Evolutionary conservation across 108 stramenopile genomes (phyloP).

Genomic region (Skeletonema menzelii): DNA sequence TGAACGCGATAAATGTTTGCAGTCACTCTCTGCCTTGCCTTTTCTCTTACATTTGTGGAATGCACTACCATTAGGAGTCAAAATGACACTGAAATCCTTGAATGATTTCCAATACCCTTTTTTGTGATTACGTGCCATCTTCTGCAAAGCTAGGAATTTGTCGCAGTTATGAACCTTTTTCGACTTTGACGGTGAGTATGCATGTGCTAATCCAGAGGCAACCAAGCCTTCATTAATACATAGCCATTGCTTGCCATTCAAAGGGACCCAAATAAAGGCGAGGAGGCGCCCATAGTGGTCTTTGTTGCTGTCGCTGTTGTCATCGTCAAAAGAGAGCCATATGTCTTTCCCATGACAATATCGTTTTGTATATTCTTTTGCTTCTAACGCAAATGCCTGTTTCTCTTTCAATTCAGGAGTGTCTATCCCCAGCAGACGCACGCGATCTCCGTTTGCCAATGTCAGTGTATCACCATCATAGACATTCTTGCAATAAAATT

Average conservation of each 20-base stretch:
- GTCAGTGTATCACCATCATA: conserved; percentile 87
- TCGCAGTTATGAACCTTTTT: conserved; percentile 59
- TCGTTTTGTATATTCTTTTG: conserved; percentile 71
- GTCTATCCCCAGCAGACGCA: conserved; percentile 77
- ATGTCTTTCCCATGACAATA: conserved; percentile 61
- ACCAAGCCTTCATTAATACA: conserved; percentile 85
- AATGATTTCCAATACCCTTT: conserved; percentile 46
- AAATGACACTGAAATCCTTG: conserved; percentile 46
- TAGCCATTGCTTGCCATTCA: conserved; percentile 48
- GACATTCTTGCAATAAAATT: conserved; percentile 58
- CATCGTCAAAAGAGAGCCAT: conserved; percentile 43
- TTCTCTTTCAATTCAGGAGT: conserved; percentile 81
- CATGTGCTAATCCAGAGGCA: conserved; percentile 56
- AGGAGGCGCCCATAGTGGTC: conserved; percentile 78
- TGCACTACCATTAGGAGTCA: conserved; percentile 66
- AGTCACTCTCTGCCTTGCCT: conserved; percentile 25
- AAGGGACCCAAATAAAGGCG: conserved; percentile 58
- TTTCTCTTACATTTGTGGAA: conserved; percentile 57
- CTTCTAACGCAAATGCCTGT: conserved; percentile 77
- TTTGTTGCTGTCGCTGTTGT: conserved; percentile 39
- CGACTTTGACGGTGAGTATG: conserved; percentile 53
- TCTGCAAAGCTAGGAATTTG: conserved; percentile 61
- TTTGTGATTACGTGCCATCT: conserved; percentile 41
- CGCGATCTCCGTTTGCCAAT: conserved; percentile 55
- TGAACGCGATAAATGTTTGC: conserved; percentile 55